These are phyloP conservation scores for Colletotrichum tabaci DNA, from an alignment of 2,329 filamentous ascomycete genomes.

Conservation along the genomic window DNA sequence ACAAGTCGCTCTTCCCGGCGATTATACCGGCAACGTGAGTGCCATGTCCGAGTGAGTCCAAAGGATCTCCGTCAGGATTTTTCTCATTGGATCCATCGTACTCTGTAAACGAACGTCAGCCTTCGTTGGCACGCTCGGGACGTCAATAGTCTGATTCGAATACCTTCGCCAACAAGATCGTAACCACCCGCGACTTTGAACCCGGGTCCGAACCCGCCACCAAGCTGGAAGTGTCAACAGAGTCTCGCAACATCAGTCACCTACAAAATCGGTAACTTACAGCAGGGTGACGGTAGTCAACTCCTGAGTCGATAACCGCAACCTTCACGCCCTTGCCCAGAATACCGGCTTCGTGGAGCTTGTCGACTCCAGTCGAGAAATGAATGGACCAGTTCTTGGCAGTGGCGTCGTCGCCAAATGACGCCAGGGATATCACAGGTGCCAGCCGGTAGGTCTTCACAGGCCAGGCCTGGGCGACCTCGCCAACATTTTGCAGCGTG, in stretches of 20 bases:
- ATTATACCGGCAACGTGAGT: constrained; percentile 49
- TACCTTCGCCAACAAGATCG: constrained; percentile 46
- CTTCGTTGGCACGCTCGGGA: too few species aligned
- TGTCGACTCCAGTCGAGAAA: constrained; percentile 42
- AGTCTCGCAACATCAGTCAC: too few species aligned
- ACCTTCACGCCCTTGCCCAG: constrained; percentile 44
- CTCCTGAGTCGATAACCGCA: constrained; percentile 44
- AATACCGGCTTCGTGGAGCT: constrained; percentile 40
- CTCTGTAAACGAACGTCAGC: not conserved
- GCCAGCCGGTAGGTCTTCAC: constrained; percentile 44
- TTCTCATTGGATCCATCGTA: constrained; percentile 37
- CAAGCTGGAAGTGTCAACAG: constrained; percentile 46
- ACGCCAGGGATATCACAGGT: constrained; percentile 27
- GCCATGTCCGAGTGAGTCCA: constrained; percentile 45
- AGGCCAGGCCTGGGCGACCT: constrained; percentile 46
- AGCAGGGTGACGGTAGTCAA: constrained; percentile 42
- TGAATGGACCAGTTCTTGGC: constrained; percentile 51
- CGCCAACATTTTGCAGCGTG: constrained; percentile 44
- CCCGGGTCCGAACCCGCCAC: constrained; percentile 44
- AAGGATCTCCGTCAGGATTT: constrained; percentile 45
- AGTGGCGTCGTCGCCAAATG: constrained; percentile 44
- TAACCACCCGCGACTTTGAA: constrained; percentile 46
- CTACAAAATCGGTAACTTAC: constrained; percentile 18
- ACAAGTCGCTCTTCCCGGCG: constrained; percentile 44
- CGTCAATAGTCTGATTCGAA: not conserved